Conservation (phyloP, 306 rosid genomes). For the Ochetophila trinervis region DNA sequence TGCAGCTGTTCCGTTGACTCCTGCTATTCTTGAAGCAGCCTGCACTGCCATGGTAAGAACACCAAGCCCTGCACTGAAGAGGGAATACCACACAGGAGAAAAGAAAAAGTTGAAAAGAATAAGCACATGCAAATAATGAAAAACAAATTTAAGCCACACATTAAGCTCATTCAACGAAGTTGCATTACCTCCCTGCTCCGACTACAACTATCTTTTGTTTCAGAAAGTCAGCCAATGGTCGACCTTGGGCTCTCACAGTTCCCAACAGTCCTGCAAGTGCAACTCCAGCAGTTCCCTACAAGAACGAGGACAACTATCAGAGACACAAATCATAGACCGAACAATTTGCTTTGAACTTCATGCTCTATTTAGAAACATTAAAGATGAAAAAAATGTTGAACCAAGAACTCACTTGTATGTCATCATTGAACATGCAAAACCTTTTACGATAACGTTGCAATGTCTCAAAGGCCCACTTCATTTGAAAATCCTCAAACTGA, state of each 20-base stretch:
- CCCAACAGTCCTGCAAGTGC: conserved; percentile 99
- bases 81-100: conserved; percentile 12
- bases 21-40: conserved; percentile 75
- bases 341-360: conserved; percentile 1
- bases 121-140: conserved; percentile 25
- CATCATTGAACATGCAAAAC: conserved; percentile 99
- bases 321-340: background rate
- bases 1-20: conserved; percentile 54
- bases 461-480: conserved; percentile 99
- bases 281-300: conserved; percentile 98
- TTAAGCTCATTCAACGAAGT: conserved; percentile 16
- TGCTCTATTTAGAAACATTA: background rate
- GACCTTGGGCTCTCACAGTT: conserved; percentile 94
- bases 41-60: conserved; percentile 80
- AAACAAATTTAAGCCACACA: conserved; percentile 23
- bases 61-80: conserved; percentile 95
- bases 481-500: conserved; percentile 99
- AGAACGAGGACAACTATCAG: conserved; percentile 13
- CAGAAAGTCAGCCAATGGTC: conserved; percentile 70
- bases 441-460: conserved; percentile 83
- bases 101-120: conserved; percentile 22
- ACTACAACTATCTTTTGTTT: conserved; percentile 94
- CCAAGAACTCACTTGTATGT: conserved; percentile 75
- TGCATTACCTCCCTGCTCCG: conserved; percentile 95
- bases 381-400: conserved; percentile 15